Percentiles rank a stretch among this genome's conserved stretches.
Evolutionary conservation across 1,139 yeast species (phyloP).

Genomic region (Pichia sp.): DNA sequence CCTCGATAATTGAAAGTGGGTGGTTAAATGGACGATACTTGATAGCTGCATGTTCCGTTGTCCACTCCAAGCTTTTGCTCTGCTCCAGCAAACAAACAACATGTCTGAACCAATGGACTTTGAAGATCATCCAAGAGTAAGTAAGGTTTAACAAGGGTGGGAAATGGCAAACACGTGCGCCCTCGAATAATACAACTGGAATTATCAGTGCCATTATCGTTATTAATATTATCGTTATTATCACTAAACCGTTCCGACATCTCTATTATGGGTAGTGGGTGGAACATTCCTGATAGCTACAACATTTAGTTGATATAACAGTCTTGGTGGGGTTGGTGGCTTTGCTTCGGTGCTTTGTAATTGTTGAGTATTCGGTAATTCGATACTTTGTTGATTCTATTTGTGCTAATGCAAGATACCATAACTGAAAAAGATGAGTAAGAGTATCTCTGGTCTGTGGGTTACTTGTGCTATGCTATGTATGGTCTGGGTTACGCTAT

Average conservation of each 20-base stretch:
- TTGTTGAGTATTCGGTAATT: conserved; percentile 4
- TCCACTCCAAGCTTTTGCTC: too few relatives aligned
- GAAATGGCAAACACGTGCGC: too few relatives aligned
- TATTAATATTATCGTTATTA: not conserved
- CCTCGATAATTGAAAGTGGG: too few relatives aligned
- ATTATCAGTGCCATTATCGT: not conserved
- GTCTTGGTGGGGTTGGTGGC: not conserved
- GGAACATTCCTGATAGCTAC: too few relatives aligned
- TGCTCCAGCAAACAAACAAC: not conserved
- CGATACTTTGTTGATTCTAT: conserved; percentile 4
- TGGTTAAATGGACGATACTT: too few relatives aligned
- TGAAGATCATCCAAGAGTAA: conserved; percentile 32
- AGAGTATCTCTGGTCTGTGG: too few relatives aligned
- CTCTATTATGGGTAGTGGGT: too few relatives aligned
- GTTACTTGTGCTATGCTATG: too few relatives aligned
- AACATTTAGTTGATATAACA: not conserved
- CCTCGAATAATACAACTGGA: too few relatives aligned
- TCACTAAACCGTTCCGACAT: not conserved
- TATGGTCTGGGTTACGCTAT: too few relatives aligned
- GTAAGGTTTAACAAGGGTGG: conserved; percentile 13
- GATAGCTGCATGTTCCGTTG: too few relatives aligned
- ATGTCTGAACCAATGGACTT: conserved; percentile 33
- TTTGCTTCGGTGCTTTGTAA: conserved; percentile 1
- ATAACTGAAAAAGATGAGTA: not conserved
- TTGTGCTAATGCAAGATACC: conserved; percentile 1